A percentile compares a stretch with the other conserved stretches of the same genome.
phyloP scores from a whole-genome alignment of 2,329 filamentous ascomycete genomes.

The Pleochaeta shiraiana region DNA sequence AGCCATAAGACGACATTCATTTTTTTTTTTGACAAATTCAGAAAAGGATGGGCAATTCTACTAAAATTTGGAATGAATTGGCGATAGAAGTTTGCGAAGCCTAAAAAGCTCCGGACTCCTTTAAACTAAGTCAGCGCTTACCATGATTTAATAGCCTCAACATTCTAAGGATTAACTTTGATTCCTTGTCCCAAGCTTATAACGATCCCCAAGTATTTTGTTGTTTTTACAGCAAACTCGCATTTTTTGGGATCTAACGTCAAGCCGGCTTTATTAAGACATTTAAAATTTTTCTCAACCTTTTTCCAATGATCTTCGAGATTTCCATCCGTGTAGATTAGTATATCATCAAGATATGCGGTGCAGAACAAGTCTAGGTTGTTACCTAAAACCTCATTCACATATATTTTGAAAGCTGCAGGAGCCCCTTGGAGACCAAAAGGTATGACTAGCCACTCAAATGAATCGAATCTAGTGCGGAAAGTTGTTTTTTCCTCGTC shows the following conservation, averaged over 20 bases:
- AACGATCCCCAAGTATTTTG: not conserved
- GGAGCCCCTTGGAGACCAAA: too few relatives aligned
- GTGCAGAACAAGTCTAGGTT: not conserved
- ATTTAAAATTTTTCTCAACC: not conserved
- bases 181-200: not conserved
- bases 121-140: not conserved
- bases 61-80: too few relatives aligned
- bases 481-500: not conserved
- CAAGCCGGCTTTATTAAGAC: not conserved
- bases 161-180: not conserved
- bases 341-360: not conserved
- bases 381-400: too few relatives aligned
- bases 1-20: too few relatives aligned
- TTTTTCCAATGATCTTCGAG: not conserved
- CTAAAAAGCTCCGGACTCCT: not conserved
- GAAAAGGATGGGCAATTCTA: too few relatives aligned
- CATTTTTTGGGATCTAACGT: not conserved
- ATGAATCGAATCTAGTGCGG: too few relatives aligned
- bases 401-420: too few relatives aligned
- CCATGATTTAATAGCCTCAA: not conserved
- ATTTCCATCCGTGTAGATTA: not conserved
- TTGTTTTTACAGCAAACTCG: not conserved
- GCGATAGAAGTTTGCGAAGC: not conserved
- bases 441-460: too few relatives aligned
- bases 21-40: too few relatives aligned